Base-by-base conservation (phyloP, 805 yeast species). In the Starmera quercuum region DNA sequence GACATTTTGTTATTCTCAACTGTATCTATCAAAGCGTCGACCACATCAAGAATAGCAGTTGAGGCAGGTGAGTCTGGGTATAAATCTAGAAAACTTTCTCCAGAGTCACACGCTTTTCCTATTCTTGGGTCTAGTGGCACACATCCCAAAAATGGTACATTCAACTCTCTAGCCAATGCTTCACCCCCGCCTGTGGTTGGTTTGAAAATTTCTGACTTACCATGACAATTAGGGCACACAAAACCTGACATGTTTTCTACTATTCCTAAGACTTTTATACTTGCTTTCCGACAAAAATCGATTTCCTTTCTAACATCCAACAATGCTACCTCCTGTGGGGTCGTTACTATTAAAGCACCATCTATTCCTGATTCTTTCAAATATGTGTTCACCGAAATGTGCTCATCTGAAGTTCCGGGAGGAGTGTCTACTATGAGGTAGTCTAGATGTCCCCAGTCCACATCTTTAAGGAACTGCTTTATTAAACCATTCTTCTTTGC, bases 171-270 rank as follows among this genome's bases (percentile, higher is more conserved):
- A 36, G 97, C 92, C 29, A 92, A 62, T 20, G 76, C 75, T 47
- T 74, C 70, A 7, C 97, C 99, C 15, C 99, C 99, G 12, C 98
- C 98, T 0, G 98, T 92, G 2, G 98, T 92, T 12, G 98, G 85
- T 40, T 81, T 79, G 60, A 92, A 92, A 5, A 92, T 88, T 49
- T 79, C 76, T 0, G 95, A 83, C 58, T 88, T 84, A 7, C 92
- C 92, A 41, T 83, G 75, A 59, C 99, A 92, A 50, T 68, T 76
- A 4, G 98, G 98, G 56, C 99, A 92, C 12, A 92, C 97, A 61
- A 92, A 92, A 3, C 98, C 99, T 7, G 95, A 76, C 99, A 92
- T 92, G 56, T 92, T 92, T 55, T 92, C 99, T 14, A 92, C 97
- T 11, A 92, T 59, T 0, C 99, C 99, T 29, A 92, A 57, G 4